phyloP scores from a whole-genome alignment of 129 eudicot genomes.

The Dittrichia graveolens region DNA sequence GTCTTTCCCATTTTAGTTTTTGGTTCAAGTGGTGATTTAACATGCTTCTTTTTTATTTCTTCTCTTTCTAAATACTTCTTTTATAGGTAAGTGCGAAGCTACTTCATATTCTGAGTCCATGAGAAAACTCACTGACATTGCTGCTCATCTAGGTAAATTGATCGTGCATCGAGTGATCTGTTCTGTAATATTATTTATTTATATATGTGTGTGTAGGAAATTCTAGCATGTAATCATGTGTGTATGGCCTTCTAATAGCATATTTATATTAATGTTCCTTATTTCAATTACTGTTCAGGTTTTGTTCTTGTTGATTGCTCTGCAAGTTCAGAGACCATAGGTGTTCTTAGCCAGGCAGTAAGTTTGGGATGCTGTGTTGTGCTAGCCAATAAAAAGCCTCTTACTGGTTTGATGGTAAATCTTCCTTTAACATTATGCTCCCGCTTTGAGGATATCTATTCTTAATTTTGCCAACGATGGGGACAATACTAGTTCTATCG shows the following conservation, averaged over 20 bases:
- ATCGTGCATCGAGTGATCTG: slow-evolving; percentile 37
- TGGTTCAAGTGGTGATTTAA: background rate
- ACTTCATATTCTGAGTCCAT: slow-evolving; percentile 47
- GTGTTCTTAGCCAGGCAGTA: slow-evolving; percentile 50
- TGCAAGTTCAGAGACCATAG: slow-evolving; percentile 79
- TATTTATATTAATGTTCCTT: slow-evolving; percentile 2
- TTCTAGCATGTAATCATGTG: slow-evolving; percentile 20
- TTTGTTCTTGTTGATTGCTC: slow-evolving; percentile 89
- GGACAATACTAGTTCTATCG: background rate
- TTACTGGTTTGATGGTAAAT: slow-evolving; percentile 77
- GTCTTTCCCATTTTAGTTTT: background rate
- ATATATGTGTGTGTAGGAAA: background rate
- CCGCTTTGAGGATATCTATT: background rate
- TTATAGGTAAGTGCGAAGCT: slow-evolving; percentile 51
- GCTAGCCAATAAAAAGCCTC: slow-evolving; percentile 95
- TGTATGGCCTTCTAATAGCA: slow-evolving; percentile 11
- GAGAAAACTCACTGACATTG: slow-evolving; percentile 51
- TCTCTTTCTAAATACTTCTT: slow-evolving; percentile 13
- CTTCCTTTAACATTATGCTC: background rate
- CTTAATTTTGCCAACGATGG: background rate
- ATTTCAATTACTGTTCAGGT: slow-evolving; percentile 42
- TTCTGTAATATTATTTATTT: slow-evolving; percentile 7
- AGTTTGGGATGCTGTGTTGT: slow-evolving; percentile 70
- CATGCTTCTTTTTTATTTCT: background rate
- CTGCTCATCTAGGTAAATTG: slow-evolving; percentile 55